Evolutionary conservation across 805 yeast genomes (phyloP).

Genomic region (Scheffersomyces stipitis): DNA sequence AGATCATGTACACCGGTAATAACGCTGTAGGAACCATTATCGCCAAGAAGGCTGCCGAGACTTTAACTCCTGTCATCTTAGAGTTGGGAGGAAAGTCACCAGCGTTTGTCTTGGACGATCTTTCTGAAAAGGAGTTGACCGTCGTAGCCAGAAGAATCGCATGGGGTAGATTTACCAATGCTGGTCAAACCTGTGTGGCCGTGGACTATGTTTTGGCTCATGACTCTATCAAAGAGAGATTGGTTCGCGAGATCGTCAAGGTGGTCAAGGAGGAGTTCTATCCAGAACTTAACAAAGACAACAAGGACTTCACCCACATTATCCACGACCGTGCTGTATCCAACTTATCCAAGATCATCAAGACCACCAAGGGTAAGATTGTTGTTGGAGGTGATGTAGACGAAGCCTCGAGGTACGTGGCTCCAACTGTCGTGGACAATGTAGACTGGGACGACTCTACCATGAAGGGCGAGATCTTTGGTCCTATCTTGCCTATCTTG

Average conservation of each 20-base stretch:
- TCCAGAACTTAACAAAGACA: slow-evolving; percentile 30
- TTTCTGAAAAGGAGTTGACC: slow-evolving; percentile 42
- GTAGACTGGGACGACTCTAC: slow-evolving; percentile 65
- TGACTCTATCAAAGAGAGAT: slow-evolving; percentile 51
- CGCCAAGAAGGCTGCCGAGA: slow-evolving; percentile 79
- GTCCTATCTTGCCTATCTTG: slow-evolving; percentile 80
- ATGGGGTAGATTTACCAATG: slow-evolving; percentile 77
- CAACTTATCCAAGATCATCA: slow-evolving; percentile 45
- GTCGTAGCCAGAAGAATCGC: slow-evolving; percentile 58
- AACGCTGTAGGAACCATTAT: slow-evolving; percentile 73
- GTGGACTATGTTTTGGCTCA: slow-evolving; percentile 82
- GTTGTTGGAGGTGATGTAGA: slow-evolving; percentile 48
- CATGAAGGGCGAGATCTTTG: slow-evolving; percentile 79
- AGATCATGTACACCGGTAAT: slow-evolving; percentile 86
- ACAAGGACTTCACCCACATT: slow-evolving; percentile 53
- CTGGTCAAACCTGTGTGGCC: slow-evolving; percentile 91
- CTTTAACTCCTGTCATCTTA: slow-evolving; percentile 73
- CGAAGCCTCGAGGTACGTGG: slow-evolving; percentile 46
- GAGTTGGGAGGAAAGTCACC: slow-evolving; percentile 97
- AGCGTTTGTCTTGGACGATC: slow-evolving; percentile 58
- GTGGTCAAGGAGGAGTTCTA: slow-evolving; percentile 46
- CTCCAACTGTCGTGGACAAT: slow-evolving; percentile 72
- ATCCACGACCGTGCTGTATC: slow-evolving; percentile 55
- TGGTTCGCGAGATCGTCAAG: slow-evolving; percentile 41
- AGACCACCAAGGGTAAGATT: slow-evolving; percentile 52